A percentile compares a stretch with the other conserved stretches of the same genome.
Evolutionary conservation across 2,329 filamentous ascomycete species (phyloP).

Genomic region (Curvularia verruculosa): DNA sequence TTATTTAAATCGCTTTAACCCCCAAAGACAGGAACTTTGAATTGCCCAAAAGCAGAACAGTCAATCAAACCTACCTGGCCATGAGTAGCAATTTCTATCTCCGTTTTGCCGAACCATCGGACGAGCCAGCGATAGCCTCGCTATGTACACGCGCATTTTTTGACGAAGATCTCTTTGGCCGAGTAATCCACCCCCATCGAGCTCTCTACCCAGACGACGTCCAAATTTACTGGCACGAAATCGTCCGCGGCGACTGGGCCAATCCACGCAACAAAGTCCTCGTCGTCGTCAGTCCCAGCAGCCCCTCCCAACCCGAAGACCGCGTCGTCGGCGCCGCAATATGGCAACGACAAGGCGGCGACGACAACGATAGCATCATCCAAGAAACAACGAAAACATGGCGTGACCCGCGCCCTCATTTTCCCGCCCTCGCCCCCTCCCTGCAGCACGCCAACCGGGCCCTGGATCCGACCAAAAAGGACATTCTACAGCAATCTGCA

Average conservation of each 20-base stretch:
- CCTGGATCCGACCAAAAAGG: constrained; percentile 18
- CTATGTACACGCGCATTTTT: constrained; percentile 36
- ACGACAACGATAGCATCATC: constrained; percentile 8
- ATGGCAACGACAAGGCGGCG: constrained; percentile 33
- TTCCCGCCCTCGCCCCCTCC: neutral
- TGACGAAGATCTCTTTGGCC: constrained; percentile 38
- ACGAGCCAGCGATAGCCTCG: constrained; percentile 25
- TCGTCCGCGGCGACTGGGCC: constrained; percentile 22
- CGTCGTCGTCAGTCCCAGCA: constrained; percentile 12
- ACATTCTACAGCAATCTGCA: constrained; percentile 10
- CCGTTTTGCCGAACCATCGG: constrained; percentile 20
- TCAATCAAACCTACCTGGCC: neutral
- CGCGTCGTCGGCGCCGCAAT: constrained; percentile 28
- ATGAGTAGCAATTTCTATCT: constrained; percentile 16
- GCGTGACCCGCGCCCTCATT: neutral
- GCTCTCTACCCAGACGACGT: constrained; percentile 31
- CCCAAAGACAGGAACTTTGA: too few species aligned
- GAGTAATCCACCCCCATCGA: constrained; percentile 36
- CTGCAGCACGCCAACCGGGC: constrained; percentile 24
- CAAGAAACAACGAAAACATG: constrained; percentile 13
- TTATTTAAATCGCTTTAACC: neutral
- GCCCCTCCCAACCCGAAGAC: constrained; percentile 11
- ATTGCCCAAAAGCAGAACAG: neutral
- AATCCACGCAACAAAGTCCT: constrained; percentile 18
- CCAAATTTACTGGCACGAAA: constrained; percentile 29